Evolutionary conservation across 1,284 basidiomycete species (phyloP), one percentile per base, ranked within the genome.

Genomic region (Malassezia equina): DNA sequence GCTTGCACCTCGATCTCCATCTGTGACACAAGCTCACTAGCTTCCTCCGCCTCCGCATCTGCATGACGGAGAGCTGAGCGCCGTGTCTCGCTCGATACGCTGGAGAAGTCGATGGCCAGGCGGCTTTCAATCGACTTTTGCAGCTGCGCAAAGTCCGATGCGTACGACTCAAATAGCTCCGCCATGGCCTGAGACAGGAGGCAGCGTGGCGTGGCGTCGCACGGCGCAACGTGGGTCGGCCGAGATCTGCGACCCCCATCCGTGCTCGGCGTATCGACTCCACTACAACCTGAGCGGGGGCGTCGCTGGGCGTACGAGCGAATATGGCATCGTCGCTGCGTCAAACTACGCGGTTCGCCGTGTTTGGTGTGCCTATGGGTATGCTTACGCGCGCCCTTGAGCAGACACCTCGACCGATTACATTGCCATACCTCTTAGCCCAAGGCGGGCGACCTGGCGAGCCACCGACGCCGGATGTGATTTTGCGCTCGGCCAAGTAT

Each of bases 1-100:
- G 87, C 86, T 70, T 91, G 90, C n/a, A 94, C 85, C 78, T 99
- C 94, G 59, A 98, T 86, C 77, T 96, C 91, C 93, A 99, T 96
- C 81, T 99, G 94, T 31, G 88, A 89, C 9, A 71, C 59, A 29
- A 96, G 90, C 79, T 99, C 94, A 66, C 96, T 91, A 0, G 91
- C 93, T 77, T 99, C 94, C 71, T 98, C 94, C 3, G 95, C 79
- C 75, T 98, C 93, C 81, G 91, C 89, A 71, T 93, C 88, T 19
- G 89, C 86, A 59, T 88, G 80, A 61, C 91, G 80, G 61, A 96
- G 77, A 3, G 86, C 80, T 0, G 88, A 81, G 75, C 88, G 90
- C 50, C 86, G 82, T 61, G 88, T 83, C 71, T 96, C 90, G 36
- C 61, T 67, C 43, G 54, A 60, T 27, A 60, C 55, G 24, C 52